Evolutionary conservation across 1,284 basidiomycete species (phyloP), one percentile per base, ranked within the genome.

Genomic region (Rugiboletus extremiorientalis): DNA sequence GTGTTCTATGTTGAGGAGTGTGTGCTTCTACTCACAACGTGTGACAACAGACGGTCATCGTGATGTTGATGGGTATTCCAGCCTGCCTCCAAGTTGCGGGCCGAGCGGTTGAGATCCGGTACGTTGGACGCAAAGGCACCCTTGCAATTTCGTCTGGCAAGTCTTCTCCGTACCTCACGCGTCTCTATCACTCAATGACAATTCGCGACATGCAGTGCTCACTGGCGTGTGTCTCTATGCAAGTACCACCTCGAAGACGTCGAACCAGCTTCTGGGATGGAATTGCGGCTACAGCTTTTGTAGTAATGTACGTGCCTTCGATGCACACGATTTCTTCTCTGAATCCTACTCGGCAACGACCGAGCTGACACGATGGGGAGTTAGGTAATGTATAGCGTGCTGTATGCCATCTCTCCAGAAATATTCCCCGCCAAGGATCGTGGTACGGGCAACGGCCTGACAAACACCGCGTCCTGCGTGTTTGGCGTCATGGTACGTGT

Each of bases 341-440:
- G n/a, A n/a, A n/a, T n/a, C n/a, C n/a, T n/a, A n/a, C n/a, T n/a
- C n/a, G n/a, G n/a, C n/a, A n/a, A n/a, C n/a, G n/a, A n/a, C n/a
- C n/a, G n/a, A n/a, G n/a, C n/a, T n/a, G n/a, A n/a, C n/a, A n/a
- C n/a, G n/a, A n/a, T n/a, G n/a, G n/a, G n/a, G n/a, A n/a, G n/a
- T n/a, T n/a, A n/a, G n/a, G n/a, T 90, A 57, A 91, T 91, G 88
- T 91, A 90, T 60, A 88, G 87, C 18, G 86, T 91, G 2, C 72
- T 91, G 55, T 91, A 90, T 63, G 86, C 87, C 14, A 64, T 86
- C 45, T 84, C 85, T 0, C 85, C 85, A 2, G 88, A 92, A 68
- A 67, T 90, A 12, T 91, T 92, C 74, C 87, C 88, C 6, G 85
- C 87, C 4, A 88, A 84, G 60, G 84, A 88, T 60, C 74, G 89